Base-by-base conservation (phyloP, 176 grass and related monocot species). In the Bothriochloa decipiens region DNA sequence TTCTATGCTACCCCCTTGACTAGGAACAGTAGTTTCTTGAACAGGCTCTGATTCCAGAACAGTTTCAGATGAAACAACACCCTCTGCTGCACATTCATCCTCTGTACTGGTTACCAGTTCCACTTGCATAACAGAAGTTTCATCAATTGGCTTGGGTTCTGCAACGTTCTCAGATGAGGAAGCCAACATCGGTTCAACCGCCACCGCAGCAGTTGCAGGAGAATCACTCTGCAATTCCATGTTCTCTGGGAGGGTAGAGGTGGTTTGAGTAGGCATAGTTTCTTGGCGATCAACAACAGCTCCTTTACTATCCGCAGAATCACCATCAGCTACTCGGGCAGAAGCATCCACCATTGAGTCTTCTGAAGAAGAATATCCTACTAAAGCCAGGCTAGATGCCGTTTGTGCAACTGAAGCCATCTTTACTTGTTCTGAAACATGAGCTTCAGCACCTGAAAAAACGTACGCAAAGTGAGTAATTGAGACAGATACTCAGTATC, bases 331-430 rank as follows among this genome's bases (percentile, higher is more conserved):
- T 39, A 79, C 62, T 37, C 68, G 32, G 50, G 20, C 36, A 80
- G 88, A 79, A 63, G 58, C 37, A 23, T 83, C 80, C 23, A 83
- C 80, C 37, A 69, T 83, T 11, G 84, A 75, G 68, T 74, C 89
- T 41, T 90, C 80, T 32, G 84, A 89, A 32, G 87, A 73, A 75
- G 74, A 84, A 80, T 88, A 82, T 47, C 78, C 82, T 49, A 81
- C 86, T 72, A 91, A 47, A 91, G 74, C 68, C 45, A 81, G 7
- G 70, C 20, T 15, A 32, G 84, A 69, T 50, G 62, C 29, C 18
- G 53, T 47, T 75, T 79, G 23, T 35, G 49, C 29, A 83, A 52
- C 29, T 68, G 80, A 61, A 42, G 58, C 18, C 7, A 49, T 41
- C n/a, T 74, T 65, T 28, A 58, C 10, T 74, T 83, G 67, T 46